A percentile compares a stretch with the other conserved stretches of the same genome.
These are phyloP conservation scores for Lachnum nothofagi DNA, from an alignment of 2,329 filamentous ascomycete species.

Conservation along the genomic window DNA sequence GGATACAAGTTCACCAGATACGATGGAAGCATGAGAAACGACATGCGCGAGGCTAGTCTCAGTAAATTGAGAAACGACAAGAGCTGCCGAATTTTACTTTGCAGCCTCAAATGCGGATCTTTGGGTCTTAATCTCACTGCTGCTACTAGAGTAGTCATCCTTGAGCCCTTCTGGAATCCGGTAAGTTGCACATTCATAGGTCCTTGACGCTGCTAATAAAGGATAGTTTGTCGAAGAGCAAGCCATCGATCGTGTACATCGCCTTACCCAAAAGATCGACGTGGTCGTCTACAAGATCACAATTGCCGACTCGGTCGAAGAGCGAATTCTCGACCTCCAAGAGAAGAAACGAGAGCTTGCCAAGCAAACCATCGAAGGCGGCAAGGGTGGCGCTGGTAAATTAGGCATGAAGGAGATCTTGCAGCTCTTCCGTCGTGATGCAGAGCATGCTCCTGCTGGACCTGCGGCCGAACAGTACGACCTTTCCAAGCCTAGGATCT, in stretches of 20 bases:
- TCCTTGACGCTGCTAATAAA: slow-evolving; percentile 10
- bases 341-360: slow-evolving; percentile 89
- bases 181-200: slow-evolving; percentile 15
- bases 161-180: slow-evolving; percentile 98
- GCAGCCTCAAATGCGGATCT: slow-evolving; percentile 88
- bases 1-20: slow-evolving; percentile 81
- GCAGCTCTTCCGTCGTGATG: slow-evolving; percentile 60
- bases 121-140: slow-evolving; percentile 91
- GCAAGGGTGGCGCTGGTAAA: slow-evolving; percentile 70
- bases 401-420: slow-evolving; percentile 90
- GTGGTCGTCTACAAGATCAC: slow-evolving; percentile 95
- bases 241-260: slow-evolving; percentile 95
- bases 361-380: slow-evolving; percentile 82
- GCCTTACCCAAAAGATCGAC: slow-evolving; percentile 93
- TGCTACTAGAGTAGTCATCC: slow-evolving; percentile 84
- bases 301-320: slow-evolving; percentile 80
- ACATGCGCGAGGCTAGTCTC: slow-evolving; percentile 82
- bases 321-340: slow-evolving; percentile 89
- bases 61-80: slow-evolving; percentile 69
- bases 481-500: slow-evolving; percentile 26
- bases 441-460: slow-evolving; percentile 25
- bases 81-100: slow-evolving; percentile 76
- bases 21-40: slow-evolving; percentile 92
- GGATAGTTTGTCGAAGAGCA: slow-evolving; percentile 93
- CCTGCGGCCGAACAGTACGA: slow-evolving; percentile 18